Evolutionary conservation across 257 asterid species (phyloP), one percentile per base, ranked within the genome.

Genomic region (Scutellaria baicalensis): DNA sequence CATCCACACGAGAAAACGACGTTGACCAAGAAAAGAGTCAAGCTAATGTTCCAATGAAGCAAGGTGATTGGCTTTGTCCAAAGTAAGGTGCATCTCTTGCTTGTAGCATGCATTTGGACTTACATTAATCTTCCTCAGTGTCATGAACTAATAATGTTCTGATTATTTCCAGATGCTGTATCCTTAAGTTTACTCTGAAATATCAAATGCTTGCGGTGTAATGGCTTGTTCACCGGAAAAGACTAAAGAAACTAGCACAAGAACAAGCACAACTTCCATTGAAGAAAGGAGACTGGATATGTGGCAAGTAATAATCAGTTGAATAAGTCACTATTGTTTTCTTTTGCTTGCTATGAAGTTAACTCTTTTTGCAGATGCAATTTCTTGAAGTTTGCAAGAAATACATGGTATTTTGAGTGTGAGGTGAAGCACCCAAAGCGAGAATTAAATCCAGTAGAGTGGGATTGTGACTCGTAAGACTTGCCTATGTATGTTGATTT

Each of bases 381-480:
- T n/a, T 89, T 86, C 65, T 76, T 91, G 81, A 94, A 94, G 77
- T 91, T 94, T 38, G 96, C 97, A 49, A 89, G 86, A 84, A 94
- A 94, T 60, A 84, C 99, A 5, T 79, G 76, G 79, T 94, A 97
- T 68, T 78, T 82, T 69, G 86, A 68, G 81, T 94, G 99, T 59
- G 78, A 89, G 76, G 96, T 84, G 84, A 91, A 82, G 75, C 96
- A 95, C 62, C 84, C 97, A 39, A 84, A 83, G 75, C 84, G 97
- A 77, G 78, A 77, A 49, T 83, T 94, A 59, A 81, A 79, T 81
- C 84, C 85, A 17, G 97, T 97, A 60, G 99, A 94, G 78, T 94
- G 99, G 97, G 95, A 91, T 77, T 94, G 99, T 76, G 96, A 93
- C 68, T 87, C 99, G 97, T 93, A 77, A 87, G 96, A 66, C 71